Conservation (phyloP, 768 basidiomycete species). For the Trametes villosa region DNA sequence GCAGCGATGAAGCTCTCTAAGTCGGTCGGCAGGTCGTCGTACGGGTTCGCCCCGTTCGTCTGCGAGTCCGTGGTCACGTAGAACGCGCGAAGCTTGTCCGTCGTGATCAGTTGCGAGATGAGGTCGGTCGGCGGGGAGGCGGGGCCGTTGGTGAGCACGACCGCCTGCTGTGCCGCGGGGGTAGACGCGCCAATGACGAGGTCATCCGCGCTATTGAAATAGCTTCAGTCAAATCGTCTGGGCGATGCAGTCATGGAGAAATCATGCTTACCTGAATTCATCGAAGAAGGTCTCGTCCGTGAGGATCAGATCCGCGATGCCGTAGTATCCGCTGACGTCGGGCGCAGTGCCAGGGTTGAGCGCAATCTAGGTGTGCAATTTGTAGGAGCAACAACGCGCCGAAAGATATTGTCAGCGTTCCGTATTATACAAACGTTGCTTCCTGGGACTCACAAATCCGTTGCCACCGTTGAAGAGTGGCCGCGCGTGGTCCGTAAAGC, state of each 20-base stretch:
- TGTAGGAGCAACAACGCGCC: too few relatives aligned
- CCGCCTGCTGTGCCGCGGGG: constrained; percentile 35
- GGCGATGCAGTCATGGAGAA: too few relatives aligned
- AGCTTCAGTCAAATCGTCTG: not conserved
- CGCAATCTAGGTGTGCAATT: too few relatives aligned
- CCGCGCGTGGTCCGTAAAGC: constrained; percentile 26
- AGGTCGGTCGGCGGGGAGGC: constrained; percentile 29
- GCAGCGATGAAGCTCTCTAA: constrained; percentile 27
- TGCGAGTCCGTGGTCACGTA: constrained; percentile 38
- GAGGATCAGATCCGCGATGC: constrained; percentile 37
- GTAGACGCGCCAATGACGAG: constrained; percentile 24
- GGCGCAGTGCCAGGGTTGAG: constrained; percentile 37
- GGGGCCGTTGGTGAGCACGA: constrained; percentile 39
- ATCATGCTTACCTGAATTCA: constrained; percentile 36
- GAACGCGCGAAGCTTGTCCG: constrained; percentile 32
- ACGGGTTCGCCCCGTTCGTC: constrained; percentile 25
- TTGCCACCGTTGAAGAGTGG: constrained; percentile 21
- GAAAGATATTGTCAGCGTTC: too few relatives aligned
- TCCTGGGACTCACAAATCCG: constrained; percentile 21
- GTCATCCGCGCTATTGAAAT: constrained; percentile 27
- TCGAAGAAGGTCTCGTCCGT: constrained; percentile 35
- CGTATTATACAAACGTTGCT: not conserved
- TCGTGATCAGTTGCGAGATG: constrained; percentile 29
- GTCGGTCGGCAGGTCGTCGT: constrained; percentile 30
- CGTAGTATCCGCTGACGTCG: constrained; percentile 30